Percentiles rank a stretch among this genome's conserved stretches.
phyloP scores from a whole-genome alignment of 352 stramenopile species.

The Pythium sukuiense region DNA sequence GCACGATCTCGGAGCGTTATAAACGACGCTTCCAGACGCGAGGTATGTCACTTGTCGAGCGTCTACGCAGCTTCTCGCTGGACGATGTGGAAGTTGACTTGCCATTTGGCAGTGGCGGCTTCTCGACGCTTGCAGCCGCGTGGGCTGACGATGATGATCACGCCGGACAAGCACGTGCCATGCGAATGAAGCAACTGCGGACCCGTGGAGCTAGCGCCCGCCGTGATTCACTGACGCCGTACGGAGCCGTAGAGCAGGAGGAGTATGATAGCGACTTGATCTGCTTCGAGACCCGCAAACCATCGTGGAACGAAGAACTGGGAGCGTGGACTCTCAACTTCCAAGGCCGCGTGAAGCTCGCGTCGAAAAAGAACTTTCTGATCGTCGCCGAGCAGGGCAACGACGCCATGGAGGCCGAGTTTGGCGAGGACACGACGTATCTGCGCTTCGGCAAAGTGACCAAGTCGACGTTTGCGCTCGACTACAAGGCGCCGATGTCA shows the following conservation, averaged over 20 bases:
- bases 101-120: conserved; percentile 23
- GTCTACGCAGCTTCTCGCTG: conserved; percentile 53
- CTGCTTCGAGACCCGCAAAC: conserved; percentile 81
- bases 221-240: conserved; percentile 39
- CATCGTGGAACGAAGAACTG: conserved; percentile 81
- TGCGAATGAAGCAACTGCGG: conserved; percentile 40
- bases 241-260: conserved; percentile 68
- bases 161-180: conserved; percentile 32
- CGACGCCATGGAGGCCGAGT: conserved; percentile 51
- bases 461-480: conserved; percentile 74
- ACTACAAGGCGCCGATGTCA: conserved; percentile 72
- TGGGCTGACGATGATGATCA: conserved; percentile 63
- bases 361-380: conserved; percentile 86
- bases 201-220: conserved; percentile 20
- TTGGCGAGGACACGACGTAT: conserved; percentile 45
- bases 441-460: conserved; percentile 85
- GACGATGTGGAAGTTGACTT: conserved; percentile 53
- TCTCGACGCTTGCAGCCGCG: conserved; percentile 25
- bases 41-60: conserved; percentile 31
- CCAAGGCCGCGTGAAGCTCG: conserved; percentile 85
- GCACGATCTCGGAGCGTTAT: conserved; percentile 62
- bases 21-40: not conserved
- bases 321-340: conserved; percentile 86
- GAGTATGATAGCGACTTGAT: conserved; percentile 79
- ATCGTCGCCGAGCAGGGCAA: conserved; percentile 60